phyloP scores from a whole-genome alignment of 2,329 filamentous ascomycete species.

The Lasiodiplodia sp. region DNA sequence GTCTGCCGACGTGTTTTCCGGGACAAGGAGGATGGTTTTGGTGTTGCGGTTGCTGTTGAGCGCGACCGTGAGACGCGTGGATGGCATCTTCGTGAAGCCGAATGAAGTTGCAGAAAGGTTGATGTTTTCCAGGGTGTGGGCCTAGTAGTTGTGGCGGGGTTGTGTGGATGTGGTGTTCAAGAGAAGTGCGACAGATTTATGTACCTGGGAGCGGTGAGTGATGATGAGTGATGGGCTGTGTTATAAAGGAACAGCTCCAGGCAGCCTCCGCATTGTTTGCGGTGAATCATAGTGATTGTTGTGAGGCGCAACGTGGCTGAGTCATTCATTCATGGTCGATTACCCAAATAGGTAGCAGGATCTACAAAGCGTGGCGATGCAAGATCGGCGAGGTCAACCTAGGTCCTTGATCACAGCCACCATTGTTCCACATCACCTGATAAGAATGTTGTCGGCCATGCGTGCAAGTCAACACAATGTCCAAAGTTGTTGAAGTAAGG shows the following conservation, averaged over 20 bases:
- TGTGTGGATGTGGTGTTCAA: not conserved
- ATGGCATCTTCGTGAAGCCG: constrained; percentile 1
- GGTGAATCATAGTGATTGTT: not conserved
- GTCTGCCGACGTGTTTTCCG: constrained; percentile 34
- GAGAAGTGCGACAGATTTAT: not conserved
- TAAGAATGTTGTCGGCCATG: not conserved
- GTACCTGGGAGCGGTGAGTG: not conserved
- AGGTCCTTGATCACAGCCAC: too few relatives aligned
- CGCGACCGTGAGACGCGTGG: constrained; percentile 40
- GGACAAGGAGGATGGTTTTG: constrained; percentile 40
- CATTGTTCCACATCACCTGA: not conserved
- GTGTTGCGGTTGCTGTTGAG: constrained; percentile 43
- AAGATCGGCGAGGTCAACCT: not conserved
- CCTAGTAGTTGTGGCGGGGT: not conserved
- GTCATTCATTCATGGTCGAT: not conserved
- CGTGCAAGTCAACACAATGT: too few relatives aligned
- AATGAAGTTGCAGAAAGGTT: too few relatives aligned
- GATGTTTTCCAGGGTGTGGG: not conserved
- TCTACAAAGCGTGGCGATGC: not conserved
- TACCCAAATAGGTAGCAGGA: not conserved
- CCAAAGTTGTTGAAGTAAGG: too few relatives aligned
- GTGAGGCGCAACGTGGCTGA: not conserved
- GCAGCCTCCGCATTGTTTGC: not conserved
- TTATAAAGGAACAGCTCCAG: not conserved
- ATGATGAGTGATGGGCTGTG: not conserved